These are phyloP conservation scores for Penicillium oxalicum DNA, from an alignment of 2,329 filamentous ascomycete species.

Conservation along the genomic window DNA sequence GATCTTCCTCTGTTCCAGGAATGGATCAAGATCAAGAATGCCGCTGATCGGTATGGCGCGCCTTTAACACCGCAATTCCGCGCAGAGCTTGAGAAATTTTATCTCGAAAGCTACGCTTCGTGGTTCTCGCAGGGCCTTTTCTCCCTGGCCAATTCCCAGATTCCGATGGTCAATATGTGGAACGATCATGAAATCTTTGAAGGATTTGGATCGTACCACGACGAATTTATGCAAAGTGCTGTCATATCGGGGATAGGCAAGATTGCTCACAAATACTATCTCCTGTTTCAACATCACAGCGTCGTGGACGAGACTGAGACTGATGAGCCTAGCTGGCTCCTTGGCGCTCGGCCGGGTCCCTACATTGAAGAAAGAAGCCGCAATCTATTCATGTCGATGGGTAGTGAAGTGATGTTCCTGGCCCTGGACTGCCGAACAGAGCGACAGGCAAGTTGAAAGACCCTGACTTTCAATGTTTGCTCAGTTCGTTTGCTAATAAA, in stretches of 20 bases:
- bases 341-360: conserved; percentile 73
- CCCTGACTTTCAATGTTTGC: too few relatives aligned
- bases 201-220: conserved; percentile 87
- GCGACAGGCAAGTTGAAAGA: conserved; percentile 52
- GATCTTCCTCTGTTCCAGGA: conserved; percentile 71
- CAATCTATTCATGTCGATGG: conserved; percentile 78
- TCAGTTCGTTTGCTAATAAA: conserved; percentile 17
- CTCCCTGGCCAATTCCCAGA: conserved; percentile 84
- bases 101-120: conserved; percentile 78
- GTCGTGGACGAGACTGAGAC: conserved; percentile 71
- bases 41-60: conserved; percentile 69
- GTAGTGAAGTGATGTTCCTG: conserved; percentile 71
- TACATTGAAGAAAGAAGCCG: conserved; percentile 85
- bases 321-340: conserved; percentile 84
- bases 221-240: conserved; percentile 83
- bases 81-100: conserved; percentile 80
- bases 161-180: conserved; percentile 97
- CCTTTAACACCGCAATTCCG: conserved; percentile 78
- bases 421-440: conserved; percentile 91
- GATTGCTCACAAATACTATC: conserved; percentile 96
- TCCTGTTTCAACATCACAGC: conserved; percentile 97
- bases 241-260: conserved; percentile 86
- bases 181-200: conserved; percentile 92
- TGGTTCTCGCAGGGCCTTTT: conserved; percentile 98
- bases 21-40: conserved; percentile 78